A percentile compares a stretch with the other conserved stretches of the same genome.
Conservation (phyloP, 345 rosid species). For the Citrus trifoliata region DNA sequence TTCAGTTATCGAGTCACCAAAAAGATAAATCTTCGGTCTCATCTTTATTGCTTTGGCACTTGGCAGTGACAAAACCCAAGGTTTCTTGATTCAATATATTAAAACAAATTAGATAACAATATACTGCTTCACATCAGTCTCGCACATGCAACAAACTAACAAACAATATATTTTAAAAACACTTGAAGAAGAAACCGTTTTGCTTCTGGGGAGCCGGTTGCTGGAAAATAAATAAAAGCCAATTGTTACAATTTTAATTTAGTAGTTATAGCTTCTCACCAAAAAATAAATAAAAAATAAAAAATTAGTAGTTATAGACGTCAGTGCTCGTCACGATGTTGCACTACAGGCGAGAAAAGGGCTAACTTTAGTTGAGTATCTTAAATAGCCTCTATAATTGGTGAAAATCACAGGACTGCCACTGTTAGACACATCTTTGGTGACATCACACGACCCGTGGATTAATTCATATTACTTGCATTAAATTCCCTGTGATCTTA, state of each 20-base stretch:
- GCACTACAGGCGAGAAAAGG: background rate
- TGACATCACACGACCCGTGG: background rate
- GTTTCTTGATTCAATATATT: too few relatives aligned
- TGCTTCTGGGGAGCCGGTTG: too few relatives aligned
- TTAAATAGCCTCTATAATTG: background rate
- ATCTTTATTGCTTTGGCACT: constrained; percentile 12
- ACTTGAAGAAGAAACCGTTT: background rate
- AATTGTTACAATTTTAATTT: too few relatives aligned
- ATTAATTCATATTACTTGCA: background rate
- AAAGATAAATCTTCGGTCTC: constrained; percentile 74
- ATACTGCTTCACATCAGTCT: too few relatives aligned
- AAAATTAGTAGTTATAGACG: background rate
- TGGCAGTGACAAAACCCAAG: too few relatives aligned
- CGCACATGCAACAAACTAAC: background rate
- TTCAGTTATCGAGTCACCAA: constrained; percentile 95
- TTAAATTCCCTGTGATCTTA: background rate
- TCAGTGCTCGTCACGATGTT: background rate
- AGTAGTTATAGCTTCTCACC: too few relatives aligned
- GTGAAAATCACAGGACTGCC: background rate
- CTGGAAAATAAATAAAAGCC: too few relatives aligned
- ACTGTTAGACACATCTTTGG: background rate
- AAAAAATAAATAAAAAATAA: too few relatives aligned
- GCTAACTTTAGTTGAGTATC: background rate
- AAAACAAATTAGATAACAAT: too few relatives aligned
- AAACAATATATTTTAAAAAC: too few relatives aligned